Evolutionary conservation across 768 basidiomycete genomes (phyloP).

Genomic region (Lentinula lateritia): DNA sequence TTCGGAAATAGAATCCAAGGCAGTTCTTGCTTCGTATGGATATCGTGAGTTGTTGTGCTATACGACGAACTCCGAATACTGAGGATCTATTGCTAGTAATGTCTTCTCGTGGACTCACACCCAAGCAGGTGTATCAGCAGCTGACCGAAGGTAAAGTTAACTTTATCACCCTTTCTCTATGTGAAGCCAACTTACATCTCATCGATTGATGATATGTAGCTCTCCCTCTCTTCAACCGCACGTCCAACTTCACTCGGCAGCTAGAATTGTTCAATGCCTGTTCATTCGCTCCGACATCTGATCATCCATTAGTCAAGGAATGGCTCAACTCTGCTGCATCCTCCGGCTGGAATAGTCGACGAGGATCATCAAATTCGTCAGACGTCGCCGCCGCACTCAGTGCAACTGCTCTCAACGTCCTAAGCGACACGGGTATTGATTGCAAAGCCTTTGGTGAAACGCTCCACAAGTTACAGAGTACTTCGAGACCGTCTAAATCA

Average conservation of each 20-base stretch:
- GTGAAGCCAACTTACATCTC: background rate
- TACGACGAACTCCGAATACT: constrained; percentile 3
- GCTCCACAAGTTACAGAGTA: background rate
- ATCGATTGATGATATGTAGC: constrained; percentile 20
- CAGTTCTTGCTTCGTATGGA: constrained; percentile 47
- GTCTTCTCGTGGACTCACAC: constrained; percentile 29
- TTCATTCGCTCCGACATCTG: constrained; percentile 29
- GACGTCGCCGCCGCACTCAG: constrained; percentile 4
- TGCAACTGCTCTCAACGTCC: background rate
- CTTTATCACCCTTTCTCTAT: background rate
- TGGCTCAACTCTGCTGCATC: constrained; percentile 23
- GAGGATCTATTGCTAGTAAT: constrained; percentile 34
- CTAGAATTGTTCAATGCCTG: constrained; percentile 43
- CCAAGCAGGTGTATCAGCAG: constrained; percentile 31
- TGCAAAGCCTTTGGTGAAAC: background rate
- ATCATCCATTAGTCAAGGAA: constrained; percentile 33
- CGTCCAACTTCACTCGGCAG: constrained; percentile 37
- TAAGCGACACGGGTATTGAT: constrained; percentile 5
- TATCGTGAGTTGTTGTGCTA: constrained; percentile 35
- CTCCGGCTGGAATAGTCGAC: background rate
- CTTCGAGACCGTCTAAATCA: background rate
- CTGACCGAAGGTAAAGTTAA: constrained; percentile 35
- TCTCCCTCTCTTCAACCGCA: constrained; percentile 50
- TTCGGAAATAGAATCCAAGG: constrained; percentile 46
- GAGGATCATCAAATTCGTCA: background rate